Evolutionary conservation across 2,329 filamentous ascomycete species (phyloP), one percentile per base, ranked within the genome.

Genomic region (Aspergillus unguis): DNA sequence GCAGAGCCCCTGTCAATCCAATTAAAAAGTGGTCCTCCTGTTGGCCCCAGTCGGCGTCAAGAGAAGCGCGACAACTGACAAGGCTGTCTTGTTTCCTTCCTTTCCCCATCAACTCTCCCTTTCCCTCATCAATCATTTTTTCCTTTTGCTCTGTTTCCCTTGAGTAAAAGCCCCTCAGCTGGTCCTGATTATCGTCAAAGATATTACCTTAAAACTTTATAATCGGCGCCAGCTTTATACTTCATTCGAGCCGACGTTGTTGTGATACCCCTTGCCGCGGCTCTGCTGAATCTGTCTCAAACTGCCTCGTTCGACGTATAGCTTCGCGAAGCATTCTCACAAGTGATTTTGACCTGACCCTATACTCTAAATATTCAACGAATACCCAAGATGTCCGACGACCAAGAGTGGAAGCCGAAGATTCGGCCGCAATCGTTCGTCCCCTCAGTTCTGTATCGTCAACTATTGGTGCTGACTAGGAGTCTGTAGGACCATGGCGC

Each of bases 351-450:
- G 17, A 17, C 17, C 17, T 17, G 17, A 17, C 17, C 17, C 17
- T 47, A 44, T 49, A 44, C 43, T 44, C 27, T 36, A 43, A 49
- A 49, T 38, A 36, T 29, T 38, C 45, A 52, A 43, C 23, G n/a
- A 42, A n/a, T 44, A 41, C 48, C 36, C 62, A 67, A 58, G 11
- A 75, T 75, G 72, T 75, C 85, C 59, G 86, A 89, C 75, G 86
- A 89, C 68, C 82, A 82, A 66, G 85, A 89, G 75, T 92, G 87
- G 88, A 85, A 90, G 81, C 87, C 88, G 62, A 92, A 78, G 68
- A 83, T 81, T 66, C 87, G 90, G 60, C 90, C 90, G 60, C 87
- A 92, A 77, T 94, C 90, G 89, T 94, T 79, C 72, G 89, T 84
- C 52, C 58, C 58, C 55, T 54, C 54, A 11, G 44, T 52, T 51